phyloP scores from a whole-genome alignment of 768 basidiomycete species.

The Plicaturopsis crispa region DNA sequence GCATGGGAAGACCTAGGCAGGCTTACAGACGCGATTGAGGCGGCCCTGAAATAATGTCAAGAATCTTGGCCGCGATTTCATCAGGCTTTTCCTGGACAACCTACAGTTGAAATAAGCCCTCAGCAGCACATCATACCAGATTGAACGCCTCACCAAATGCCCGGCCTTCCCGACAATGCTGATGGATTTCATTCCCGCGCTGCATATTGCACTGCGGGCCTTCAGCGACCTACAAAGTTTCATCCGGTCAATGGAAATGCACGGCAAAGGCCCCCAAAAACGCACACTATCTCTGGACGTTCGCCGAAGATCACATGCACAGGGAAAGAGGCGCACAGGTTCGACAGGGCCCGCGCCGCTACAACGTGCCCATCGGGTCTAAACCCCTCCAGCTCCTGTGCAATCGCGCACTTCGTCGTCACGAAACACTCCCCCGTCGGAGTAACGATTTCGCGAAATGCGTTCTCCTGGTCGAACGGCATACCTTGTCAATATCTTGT shows the following conservation, averaged over 20 bases:
- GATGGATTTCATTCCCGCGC: slow-evolving; percentile 15
- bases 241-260: neutral
- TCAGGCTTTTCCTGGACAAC: slow-evolving; percentile 23
- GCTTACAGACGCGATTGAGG: too few species aligned
- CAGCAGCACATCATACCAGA: neutral
- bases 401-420: slow-evolving; percentile 8
- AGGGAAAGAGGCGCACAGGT: slow-evolving; percentile 9
- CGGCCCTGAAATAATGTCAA: too few species aligned
- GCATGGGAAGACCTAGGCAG: too few species aligned
- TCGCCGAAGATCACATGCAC: slow-evolving; percentile 11
- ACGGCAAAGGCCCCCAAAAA: slow-evolving; percentile 8
- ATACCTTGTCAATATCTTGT: too few species aligned
- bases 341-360: slow-evolving; percentile 6
- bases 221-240: slow-evolving; percentile 15
- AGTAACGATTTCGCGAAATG: too few species aligned
- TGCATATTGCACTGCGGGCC: slow-evolving; percentile 18
- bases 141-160: slow-evolving; percentile 17
- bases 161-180: slow-evolving; percentile 19
- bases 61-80: slow-evolving; percentile 17
- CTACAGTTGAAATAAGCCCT: slow-evolving; percentile 7
- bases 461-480: too few species aligned
- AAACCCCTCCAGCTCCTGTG: slow-evolving; percentile 10
- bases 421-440: neutral
- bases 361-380: too few species aligned
- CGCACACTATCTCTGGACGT: slow-evolving; percentile 9